Percentiles rank a stretch among this genome's conserved stretches.
phyloP scores from a whole-genome alignment of 176 grass and related monocot genomes.

The Oryza rufipogon region DNA sequence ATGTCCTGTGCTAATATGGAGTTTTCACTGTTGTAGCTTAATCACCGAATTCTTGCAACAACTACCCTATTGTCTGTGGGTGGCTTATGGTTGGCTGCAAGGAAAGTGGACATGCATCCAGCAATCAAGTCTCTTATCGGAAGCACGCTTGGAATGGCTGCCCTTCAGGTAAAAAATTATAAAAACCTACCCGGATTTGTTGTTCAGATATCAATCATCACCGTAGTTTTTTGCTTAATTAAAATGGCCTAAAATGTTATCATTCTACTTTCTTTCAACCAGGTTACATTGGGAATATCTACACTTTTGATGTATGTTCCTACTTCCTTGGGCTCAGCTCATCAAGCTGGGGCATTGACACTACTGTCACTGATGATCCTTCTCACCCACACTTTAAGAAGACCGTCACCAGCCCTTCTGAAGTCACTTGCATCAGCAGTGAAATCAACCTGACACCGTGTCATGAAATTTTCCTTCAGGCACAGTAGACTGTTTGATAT shows the following conservation, averaged over 20 bases:
- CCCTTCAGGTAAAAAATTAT: constrained; percentile 76
- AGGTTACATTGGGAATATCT: constrained; percentile 94
- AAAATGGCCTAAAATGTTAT: neutral
- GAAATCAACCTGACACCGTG: constrained; percentile 28
- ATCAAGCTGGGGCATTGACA: constrained; percentile 94
- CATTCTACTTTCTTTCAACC: constrained; percentile 8
- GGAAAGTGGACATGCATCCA: constrained; percentile 84
- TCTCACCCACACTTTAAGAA: constrained; percentile 81
- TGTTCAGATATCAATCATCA: neutral
- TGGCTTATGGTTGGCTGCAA: constrained; percentile 74
- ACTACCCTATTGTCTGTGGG: constrained; percentile 65
- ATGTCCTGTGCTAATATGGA: constrained; percentile 22
- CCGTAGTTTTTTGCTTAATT: neutral
- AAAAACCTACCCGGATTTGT: neutral
- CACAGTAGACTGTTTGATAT: neutral
- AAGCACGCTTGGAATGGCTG: constrained; percentile 76
- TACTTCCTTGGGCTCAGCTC: constrained; percentile 84
- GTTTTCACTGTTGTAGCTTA: constrained; percentile 60
- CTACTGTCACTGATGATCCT: constrained; percentile 76
- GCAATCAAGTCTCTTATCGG: constrained; percentile 76
- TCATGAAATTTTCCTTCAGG: neutral
- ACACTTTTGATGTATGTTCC: constrained; percentile 90
- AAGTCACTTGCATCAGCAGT: constrained; percentile 55
- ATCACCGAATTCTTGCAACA: constrained; percentile 88
- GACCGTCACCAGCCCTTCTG: constrained; percentile 67